These are phyloP conservation scores for Geotrichum australiense DNA, from an alignment of 1,139 yeast genomes.

Conservation along the genomic window DNA sequence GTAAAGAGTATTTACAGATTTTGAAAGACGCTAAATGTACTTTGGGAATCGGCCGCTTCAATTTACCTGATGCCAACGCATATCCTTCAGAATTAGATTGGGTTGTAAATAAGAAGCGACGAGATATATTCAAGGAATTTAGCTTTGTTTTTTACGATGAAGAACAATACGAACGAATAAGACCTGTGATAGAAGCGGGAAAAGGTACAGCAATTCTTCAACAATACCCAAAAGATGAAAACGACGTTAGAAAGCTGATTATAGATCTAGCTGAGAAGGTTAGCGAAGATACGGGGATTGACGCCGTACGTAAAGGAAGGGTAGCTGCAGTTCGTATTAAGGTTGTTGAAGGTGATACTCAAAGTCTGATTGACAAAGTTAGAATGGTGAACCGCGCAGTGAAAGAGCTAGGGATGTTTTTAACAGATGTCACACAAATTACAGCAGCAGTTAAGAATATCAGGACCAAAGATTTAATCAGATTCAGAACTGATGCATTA, in stretches of 20 bases:
- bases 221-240: background rate
- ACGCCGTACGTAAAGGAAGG: too few relatives aligned
- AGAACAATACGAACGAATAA: constrained; percentile 18
- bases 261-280: too few relatives aligned
- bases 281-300: too few relatives aligned
- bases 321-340: background rate
- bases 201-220: constrained; percentile 20
- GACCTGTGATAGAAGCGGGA: constrained; percentile 20
- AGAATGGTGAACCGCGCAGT: constrained; percentile 3
- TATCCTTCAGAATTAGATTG: constrained; percentile 21
- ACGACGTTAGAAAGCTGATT: background rate
- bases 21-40: background rate
- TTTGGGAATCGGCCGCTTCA: background rate
- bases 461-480: constrained; percentile 1
- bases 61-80: constrained; percentile 19
- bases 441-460: constrained; percentile 5
- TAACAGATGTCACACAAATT: constrained; percentile 2
- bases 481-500: constrained; percentile 3
- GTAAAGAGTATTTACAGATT: constrained; percentile 17
- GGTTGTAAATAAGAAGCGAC: constrained; percentile 18
- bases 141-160: constrained; percentile 18
- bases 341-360: background rate
- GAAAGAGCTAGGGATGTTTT: constrained; percentile 8
- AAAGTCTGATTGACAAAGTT: background rate
- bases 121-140: constrained; percentile 17